phyloP scores from a whole-genome alignment of 208 protist species.

The Phytomonas francai region DNA sequence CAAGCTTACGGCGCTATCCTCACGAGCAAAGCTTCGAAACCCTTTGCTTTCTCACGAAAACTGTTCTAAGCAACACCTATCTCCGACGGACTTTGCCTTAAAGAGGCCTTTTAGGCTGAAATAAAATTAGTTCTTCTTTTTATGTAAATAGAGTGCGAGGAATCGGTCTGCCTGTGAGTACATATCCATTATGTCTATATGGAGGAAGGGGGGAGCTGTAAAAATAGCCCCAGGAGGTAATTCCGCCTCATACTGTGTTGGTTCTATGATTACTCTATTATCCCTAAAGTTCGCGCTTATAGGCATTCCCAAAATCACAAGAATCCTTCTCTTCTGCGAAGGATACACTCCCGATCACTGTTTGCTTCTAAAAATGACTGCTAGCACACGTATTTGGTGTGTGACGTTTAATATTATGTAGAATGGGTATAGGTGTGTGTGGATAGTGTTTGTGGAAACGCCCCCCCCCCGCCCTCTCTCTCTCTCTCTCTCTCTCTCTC shows the following conservation, averaged over 20 bases:
- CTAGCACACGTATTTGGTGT: background rate
- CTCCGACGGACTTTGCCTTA: slow-evolving; percentile 1
- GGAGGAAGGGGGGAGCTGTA: background rate
- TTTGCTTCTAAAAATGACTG: slow-evolving; percentile 8
- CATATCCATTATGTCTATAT: no score
- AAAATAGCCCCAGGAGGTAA: background rate
- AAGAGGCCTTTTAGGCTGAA: background rate
- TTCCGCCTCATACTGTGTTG: background rate
- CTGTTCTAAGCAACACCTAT: background rate
- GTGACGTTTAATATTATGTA: no score
- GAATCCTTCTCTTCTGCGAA: background rate
- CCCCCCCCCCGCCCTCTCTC: no score
- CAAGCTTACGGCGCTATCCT: background rate
- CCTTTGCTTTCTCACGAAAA: background rate
- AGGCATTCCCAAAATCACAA: background rate
- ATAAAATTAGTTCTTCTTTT: background rate
- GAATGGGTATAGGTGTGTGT: no score
- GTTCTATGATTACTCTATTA: slow-evolving; percentile 1
- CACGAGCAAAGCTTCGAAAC: background rate
- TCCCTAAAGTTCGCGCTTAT: slow-evolving; percentile 5
- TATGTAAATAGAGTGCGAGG: background rate
- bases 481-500: no score
- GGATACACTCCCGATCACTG: slow-evolving; percentile 1
- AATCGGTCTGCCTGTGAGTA: no score
- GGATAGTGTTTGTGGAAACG: no score